Base-by-base conservation (phyloP, 2,329 filamentous ascomycete genomes). In the Madurella mycetomatis region DNA sequence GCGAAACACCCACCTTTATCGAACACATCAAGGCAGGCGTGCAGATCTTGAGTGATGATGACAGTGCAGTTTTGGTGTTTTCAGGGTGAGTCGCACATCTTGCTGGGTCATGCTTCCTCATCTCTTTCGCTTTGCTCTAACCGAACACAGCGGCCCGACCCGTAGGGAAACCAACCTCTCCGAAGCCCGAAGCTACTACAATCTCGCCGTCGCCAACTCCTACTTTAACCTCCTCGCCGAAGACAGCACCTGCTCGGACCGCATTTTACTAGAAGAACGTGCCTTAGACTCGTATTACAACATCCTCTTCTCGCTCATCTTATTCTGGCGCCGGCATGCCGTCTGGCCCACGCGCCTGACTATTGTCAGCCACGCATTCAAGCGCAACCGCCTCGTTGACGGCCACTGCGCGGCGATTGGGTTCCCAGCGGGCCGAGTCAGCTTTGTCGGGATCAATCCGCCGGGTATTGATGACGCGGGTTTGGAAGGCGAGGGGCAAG, bases 261-360 rank as follows among this genome's bases (percentile, higher is more conserved):
- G 74, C 19, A 73, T 90, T 16, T 66, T 82, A 0, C 65, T 82
- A 2, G 91, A 96, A 66, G 79, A 85, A 9, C 77, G 81, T 51
- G 90, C 92, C 0, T 83, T 92, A 1, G 92, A 96, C 69, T 92
- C 87, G 1, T 92, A 90, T 65, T 86, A 91, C 66, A 96, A 96
- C 66, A 72, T 96, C 5, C 72, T 95, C 15, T 91, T 92, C 67
- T 87, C 86, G 12, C 74, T 95, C 2, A 62, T 76, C 15, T 66
- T 72, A 37, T 83, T 82, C 64, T 75, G 86, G 59, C 73, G 76
- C 2, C 82, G 79, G 55, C 71, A 72, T 57, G 57, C 66, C 7
- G 34, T 34, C 9, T 90, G 85, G 77, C 86, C 87, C 0, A 48
- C 51, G 1, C 72, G 69, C 5, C 65, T 90, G 15, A 87, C 82